These are phyloP conservation scores for Populus hybrid DNA, from an alignment of 441 rosid species.

Conservation along the genomic window DNA sequence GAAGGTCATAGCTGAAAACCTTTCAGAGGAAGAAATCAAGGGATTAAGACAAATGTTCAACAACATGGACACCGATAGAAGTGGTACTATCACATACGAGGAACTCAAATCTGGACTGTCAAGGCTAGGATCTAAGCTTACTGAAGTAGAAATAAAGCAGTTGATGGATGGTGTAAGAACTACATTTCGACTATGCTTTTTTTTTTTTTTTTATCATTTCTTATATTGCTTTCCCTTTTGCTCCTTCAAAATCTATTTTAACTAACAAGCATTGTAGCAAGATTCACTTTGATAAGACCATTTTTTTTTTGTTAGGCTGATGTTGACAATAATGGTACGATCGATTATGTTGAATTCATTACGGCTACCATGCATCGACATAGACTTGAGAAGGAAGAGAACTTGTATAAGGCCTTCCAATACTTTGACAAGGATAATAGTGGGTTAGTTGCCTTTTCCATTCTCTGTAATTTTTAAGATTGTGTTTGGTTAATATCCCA, in stretches of 20 bases:
- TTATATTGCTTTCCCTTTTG: background rate
- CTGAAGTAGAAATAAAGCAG: constrained; percentile 68
- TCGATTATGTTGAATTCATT: constrained; percentile 74
- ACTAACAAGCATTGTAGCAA: background rate
- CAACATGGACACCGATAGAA: constrained; percentile 84
- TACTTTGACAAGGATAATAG: constrained; percentile 72
- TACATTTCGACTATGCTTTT: background rate
- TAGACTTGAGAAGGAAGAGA: constrained; percentile 71
- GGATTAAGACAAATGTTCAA: constrained; percentile 81
- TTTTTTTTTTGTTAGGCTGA: constrained; percentile 51
- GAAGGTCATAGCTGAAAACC: constrained; percentile 78
- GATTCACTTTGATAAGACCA: background rate
- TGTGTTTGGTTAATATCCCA: background rate
- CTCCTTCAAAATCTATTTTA: background rate
- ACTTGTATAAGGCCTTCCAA: constrained; percentile 57
- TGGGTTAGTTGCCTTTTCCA: constrained; percentile 44
- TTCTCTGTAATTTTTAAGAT: background rate
- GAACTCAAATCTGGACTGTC: constrained; percentile 66
- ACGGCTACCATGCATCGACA: constrained; percentile 87
- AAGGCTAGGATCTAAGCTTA: constrained; percentile 78
- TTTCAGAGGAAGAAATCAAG: constrained; percentile 76
- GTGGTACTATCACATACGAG: constrained; percentile 74
- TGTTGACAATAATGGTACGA: constrained; percentile 68
- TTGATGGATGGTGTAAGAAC: constrained; percentile 86
- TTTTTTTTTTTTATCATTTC: background rate